Conservation (phyloP, 179 eudicot genomes). For the Nepenthes alata region DNA sequence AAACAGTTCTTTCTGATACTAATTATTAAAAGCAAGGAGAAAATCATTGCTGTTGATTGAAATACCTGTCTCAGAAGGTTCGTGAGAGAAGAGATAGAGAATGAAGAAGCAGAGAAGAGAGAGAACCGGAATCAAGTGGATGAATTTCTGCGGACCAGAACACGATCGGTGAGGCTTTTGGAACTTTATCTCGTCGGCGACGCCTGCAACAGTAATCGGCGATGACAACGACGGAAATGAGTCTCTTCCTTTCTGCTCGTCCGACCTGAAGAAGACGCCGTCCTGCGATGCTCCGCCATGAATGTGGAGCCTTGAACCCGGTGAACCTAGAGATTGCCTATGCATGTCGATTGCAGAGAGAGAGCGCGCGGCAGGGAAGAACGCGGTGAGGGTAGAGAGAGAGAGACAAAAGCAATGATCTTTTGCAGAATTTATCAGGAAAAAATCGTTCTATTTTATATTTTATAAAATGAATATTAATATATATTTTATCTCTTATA, state of each 20-base stretch:
- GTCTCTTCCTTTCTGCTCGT: constrained; percentile 18
- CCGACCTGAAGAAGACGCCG: constrained; percentile 9
- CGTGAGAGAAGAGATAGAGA: constrained; percentile 64
- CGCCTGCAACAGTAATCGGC: constrained; percentile 6
- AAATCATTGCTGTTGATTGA: not conserved
- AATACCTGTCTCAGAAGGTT: constrained; percentile 63
- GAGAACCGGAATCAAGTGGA: constrained; percentile 66
- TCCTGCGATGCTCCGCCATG: constrained; percentile 11
- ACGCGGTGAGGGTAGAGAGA: too few relatives aligned
- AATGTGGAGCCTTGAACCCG: constrained; percentile 32
- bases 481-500: too few relatives aligned
- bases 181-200: constrained; percentile 36
- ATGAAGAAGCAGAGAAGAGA: constrained; percentile 51
- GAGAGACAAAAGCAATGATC: too few relatives aligned
- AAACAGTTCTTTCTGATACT: not conserved
- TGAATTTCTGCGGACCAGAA: constrained; percentile 31
- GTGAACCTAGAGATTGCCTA: constrained; percentile 79
- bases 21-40: not conserved
- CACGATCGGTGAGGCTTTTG: constrained; percentile 32
- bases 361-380: too few relatives aligned
- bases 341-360: constrained; percentile 41
- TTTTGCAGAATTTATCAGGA: too few relatives aligned
- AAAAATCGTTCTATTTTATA: too few relatives aligned
- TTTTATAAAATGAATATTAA: too few relatives aligned
- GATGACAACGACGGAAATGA: constrained; percentile 14